phyloP scores from a whole-genome alignment of 192 early-diverging fungal genomes.

The Gamsiella multidivaricata region DNA sequence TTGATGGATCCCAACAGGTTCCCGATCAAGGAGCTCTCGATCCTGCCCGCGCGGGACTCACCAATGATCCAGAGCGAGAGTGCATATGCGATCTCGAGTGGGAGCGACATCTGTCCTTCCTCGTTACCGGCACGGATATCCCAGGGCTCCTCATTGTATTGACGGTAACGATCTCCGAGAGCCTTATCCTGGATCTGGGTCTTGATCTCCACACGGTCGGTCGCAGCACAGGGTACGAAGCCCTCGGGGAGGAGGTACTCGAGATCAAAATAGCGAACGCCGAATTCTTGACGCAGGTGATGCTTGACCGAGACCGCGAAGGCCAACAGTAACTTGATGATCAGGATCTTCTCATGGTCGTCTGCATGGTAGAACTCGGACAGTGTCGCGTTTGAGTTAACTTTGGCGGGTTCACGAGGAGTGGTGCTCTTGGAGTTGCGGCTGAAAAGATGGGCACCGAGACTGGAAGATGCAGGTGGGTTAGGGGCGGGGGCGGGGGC shows the following conservation, averaged over 20 bases:
- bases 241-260: constrained; percentile 58
- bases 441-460: constrained; percentile 26
- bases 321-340: constrained; percentile 59
- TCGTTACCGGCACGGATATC: constrained; percentile 34
- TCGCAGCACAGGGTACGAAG: constrained; percentile 40
- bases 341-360: constrained; percentile 55
- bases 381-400: constrained; percentile 14
- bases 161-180: constrained; percentile 33
- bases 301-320: constrained; percentile 60
- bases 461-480: background rate
- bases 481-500: constrained; percentile 1
- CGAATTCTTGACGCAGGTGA: constrained; percentile 66
- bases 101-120: constrained; percentile 49
- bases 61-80: constrained; percentile 50
- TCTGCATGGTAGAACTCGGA: constrained; percentile 25
- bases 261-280: constrained; percentile 63
- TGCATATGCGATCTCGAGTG: constrained; percentile 51
- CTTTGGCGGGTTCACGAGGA: constrained; percentile 1
- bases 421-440: constrained; percentile 11
- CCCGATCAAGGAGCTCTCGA: constrained; percentile 44
- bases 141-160: constrained; percentile 48
- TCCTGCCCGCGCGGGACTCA: constrained; percentile 36
- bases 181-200: constrained; percentile 23
- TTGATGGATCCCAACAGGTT: constrained; percentile 36
- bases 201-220: constrained; percentile 39